These are phyloP conservation scores for Schwanniomyces etchellsii DNA, from an alignment of 1,139 yeast genomes.

Conservation along the genomic window DNA sequence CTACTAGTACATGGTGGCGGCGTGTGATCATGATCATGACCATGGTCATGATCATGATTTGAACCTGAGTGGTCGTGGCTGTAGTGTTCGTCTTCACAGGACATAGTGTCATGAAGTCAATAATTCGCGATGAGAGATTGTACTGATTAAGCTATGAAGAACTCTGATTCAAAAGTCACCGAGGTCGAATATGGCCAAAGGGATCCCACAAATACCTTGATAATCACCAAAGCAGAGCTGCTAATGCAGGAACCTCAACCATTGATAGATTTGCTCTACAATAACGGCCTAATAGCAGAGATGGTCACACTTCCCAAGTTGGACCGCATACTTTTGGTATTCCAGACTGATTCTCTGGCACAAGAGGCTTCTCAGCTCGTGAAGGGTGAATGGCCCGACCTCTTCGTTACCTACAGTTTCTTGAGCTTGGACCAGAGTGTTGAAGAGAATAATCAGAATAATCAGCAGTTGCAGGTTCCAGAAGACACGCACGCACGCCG, in stretches of 20 bases:
- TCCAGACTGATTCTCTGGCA: conserved; percentile 21
- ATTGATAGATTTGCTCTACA: conserved; percentile 20
- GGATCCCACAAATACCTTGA: conserved; percentile 39
- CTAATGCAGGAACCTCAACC: conserved; percentile 21
- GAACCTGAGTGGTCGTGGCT: not conserved
- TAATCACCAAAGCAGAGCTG: conserved; percentile 24
- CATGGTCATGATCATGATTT: conserved; percentile 14
- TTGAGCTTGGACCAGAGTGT: not conserved
- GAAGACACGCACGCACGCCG: conserved; percentile 34
- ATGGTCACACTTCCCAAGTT: conserved; percentile 31
- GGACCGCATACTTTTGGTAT: conserved; percentile 30
- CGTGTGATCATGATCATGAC: conserved; percentile 22
- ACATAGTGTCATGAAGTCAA: conserved; percentile 26
- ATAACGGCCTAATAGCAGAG: conserved; percentile 22
- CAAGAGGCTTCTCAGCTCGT: conserved; percentile 14
- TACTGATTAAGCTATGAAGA: not conserved
- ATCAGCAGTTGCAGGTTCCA: conserved; percentile 37
- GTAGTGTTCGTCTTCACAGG: conserved; percentile 34
- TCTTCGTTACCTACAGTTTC: conserved; percentile 26
- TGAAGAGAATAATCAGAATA: conserved; percentile 22
- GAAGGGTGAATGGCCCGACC: conserved; percentile 11
- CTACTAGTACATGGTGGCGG: conserved; percentile 72
- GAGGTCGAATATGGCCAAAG: too few relatives aligned
- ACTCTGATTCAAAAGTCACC: conserved; percentile 1
- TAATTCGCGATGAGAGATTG: too few relatives aligned